Base-by-base conservation (phyloP, 2,329 filamentous ascomycete genomes). In the Aspergillus novofumigatus region DNA sequence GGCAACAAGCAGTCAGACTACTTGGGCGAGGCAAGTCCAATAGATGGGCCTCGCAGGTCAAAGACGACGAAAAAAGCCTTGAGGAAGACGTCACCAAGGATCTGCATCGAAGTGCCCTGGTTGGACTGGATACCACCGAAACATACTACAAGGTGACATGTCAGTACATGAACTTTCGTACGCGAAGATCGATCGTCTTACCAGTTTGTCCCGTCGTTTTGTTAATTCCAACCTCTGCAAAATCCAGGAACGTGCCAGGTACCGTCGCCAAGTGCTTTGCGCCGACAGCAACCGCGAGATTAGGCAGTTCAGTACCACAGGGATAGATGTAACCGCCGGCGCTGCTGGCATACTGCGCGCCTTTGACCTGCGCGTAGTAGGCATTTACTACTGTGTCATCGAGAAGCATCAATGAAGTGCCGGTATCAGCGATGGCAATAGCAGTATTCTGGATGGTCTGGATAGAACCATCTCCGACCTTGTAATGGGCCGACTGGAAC, bases 371-470 rank as follows among this genome's bases (percentile, higher is more conserved):
- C 29, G 68, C 68, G 74, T 86, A 90, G 74, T 90, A 91, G 35
- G 78, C 77, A 28, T 78, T 68, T 2, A 82, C 83, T n/a, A 88
- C 75, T 8, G 78, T 73, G 17, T 80, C 74, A 29, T 83, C 81
- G 26, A 87, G 74, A 51, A 89, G 81, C 68, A 90, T 77, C 53
- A 90, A 77, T 1, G 86, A 86, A 3, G 86, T 88, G 25, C 87
- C 87, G 2, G 88, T 90, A 72, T 91, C 88, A 28, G 84, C 79
- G 55, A 88, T 86, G 49, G 85, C 82, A 28, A 75, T 73, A 50
- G 69, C 60, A 1, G 63, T 59, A 1, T 64, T 57, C 1, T 64
- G 65, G 47, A 73, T 67, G 10, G 57, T 64, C 66, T 80, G 75
- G 2, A 74, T 47, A 2, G 68, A 38, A 9, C 72, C 76, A 42